These are phyloP conservation scores for Penicillium sp. DNA, from an alignment of 2,329 filamentous ascomycete species.

Conservation along the genomic window DNA sequence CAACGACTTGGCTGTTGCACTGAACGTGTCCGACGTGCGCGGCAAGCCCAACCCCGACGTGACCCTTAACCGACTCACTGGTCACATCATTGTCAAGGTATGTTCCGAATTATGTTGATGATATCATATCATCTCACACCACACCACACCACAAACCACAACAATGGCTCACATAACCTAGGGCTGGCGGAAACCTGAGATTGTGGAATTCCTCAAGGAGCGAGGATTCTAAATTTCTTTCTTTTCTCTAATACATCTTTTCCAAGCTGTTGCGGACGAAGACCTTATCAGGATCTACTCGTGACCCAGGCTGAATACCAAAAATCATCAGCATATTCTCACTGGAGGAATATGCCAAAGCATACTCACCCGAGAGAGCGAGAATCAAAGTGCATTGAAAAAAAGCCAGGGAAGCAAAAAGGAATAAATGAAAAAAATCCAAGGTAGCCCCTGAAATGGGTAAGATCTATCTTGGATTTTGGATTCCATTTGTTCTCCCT, in stretches of 20 bases:
- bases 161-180: constrained; percentile 26
- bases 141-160: neutral
- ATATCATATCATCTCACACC: neutral
- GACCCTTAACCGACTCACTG: constrained; percentile 62
- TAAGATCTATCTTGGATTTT: constrained; percentile 8
- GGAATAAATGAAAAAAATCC: constrained; percentile 12
- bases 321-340: constrained; percentile 15
- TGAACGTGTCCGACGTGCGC: constrained; percentile 56
- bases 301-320: constrained; percentile 2
- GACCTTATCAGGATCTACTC: neutral
- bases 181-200: constrained; percentile 54
- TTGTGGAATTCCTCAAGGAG: constrained; percentile 51
- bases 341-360: constrained; percentile 9
- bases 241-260: constrained; percentile 1
- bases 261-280: constrained; percentile 1
- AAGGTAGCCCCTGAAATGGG: constrained; percentile 11
- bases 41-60: constrained; percentile 43
- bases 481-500: constrained; percentile 18
- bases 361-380: constrained; percentile 12
- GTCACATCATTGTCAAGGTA: constrained; percentile 75
- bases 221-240: constrained; percentile 41
- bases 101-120: constrained; percentile 1
- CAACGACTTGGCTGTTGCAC: constrained; percentile 60
- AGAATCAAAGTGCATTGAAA: constrained; percentile 19
- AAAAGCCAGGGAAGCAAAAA: constrained; percentile 14